These are phyloP conservation scores for Epithemia pelagica DNA, from an alignment of 108 stramenopile species.

Conservation along the genomic window DNA sequence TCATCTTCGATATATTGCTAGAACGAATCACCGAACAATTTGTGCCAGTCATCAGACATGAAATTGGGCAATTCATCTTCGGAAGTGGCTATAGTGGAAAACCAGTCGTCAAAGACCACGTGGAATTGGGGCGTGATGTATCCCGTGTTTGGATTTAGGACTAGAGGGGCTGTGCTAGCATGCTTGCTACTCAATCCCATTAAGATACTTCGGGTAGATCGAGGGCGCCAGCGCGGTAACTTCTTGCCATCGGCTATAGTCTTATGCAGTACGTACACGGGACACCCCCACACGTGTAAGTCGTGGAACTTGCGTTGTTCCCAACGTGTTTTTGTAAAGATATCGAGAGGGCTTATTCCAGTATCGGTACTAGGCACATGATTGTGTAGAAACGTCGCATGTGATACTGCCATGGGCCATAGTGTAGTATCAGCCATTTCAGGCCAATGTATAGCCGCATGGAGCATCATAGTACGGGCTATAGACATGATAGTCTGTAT, in stretches of 20 bases:
- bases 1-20: slow-evolving; percentile 16
- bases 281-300: slow-evolving; percentile 34
- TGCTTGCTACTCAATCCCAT: slow-evolving; percentile 36
- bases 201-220: too few relatives aligned
- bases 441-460: slow-evolving; percentile 17
- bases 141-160: too few relatives aligned
- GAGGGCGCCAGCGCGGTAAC: too few relatives aligned
- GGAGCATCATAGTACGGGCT: slow-evolving; percentile 29
- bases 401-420: too few relatives aligned
- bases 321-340: slow-evolving; percentile 14
- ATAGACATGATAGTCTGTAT: slow-evolving; percentile 27
- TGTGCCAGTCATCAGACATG: slow-evolving; percentile 14
- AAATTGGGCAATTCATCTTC: slow-evolving; percentile 10
- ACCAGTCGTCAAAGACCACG: too few relatives aligned
- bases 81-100: slow-evolving; percentile 14
- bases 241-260: slow-evolving; percentile 20
- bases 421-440: too few relatives aligned
- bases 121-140: slow-evolving; percentile 15
- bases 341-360: slow-evolving; percentile 9
- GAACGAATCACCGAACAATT: slow-evolving; percentile 18
- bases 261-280: slow-evolving; percentile 22
- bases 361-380: too few relatives aligned
- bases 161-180: slow-evolving; percentile 48
- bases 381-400: too few relatives aligned
- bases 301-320: slow-evolving; percentile 3